These are phyloP conservation scores for Paulownia fortunei DNA, from an alignment of 257 asterid genomes.

Conservation along the genomic window DNA sequence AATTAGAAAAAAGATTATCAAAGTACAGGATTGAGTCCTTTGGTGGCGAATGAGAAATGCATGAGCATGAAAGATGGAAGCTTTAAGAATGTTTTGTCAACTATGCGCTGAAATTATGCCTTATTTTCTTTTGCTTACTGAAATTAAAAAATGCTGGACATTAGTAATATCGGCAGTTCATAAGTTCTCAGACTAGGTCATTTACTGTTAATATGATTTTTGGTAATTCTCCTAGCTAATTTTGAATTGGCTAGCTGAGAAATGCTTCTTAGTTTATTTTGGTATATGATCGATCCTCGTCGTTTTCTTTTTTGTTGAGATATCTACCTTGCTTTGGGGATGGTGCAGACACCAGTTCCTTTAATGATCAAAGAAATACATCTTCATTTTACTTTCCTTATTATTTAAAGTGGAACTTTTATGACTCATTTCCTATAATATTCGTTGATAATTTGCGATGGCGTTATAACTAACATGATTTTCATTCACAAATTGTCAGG, in stretches of 20 bases:
- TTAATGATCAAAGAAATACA: conserved; percentile 15
- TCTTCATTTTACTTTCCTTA: background rate
- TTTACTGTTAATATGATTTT: background rate
- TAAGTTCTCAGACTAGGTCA: conserved; percentile 1
- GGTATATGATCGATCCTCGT: background rate
- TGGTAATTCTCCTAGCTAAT: background rate
- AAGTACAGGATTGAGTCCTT: conserved; percentile 1
- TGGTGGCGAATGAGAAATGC: conserved; percentile 18
- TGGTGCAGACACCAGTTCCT: conserved; percentile 7
- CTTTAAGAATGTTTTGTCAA: background rate
- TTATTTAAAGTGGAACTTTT: background rate
- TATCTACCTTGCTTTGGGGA: background rate
- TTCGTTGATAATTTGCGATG: background rate
- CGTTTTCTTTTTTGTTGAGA: background rate
- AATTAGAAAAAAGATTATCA: background rate
- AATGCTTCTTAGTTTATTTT: background rate
- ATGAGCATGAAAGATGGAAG: background rate
- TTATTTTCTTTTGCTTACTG: background rate
- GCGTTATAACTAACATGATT: conserved; percentile 8
- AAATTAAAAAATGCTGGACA: conserved; percentile 3
- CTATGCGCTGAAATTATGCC: conserved; percentile 1
- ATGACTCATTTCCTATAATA: background rate
- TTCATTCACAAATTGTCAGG: conserved; percentile 57
- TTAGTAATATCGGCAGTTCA: conserved; percentile 8
- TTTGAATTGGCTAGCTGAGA: background rate